These are phyloP conservation scores for Clitoria ternatea DNA, from an alignment of 306 rosid genomes.

Conservation along the genomic window DNA sequence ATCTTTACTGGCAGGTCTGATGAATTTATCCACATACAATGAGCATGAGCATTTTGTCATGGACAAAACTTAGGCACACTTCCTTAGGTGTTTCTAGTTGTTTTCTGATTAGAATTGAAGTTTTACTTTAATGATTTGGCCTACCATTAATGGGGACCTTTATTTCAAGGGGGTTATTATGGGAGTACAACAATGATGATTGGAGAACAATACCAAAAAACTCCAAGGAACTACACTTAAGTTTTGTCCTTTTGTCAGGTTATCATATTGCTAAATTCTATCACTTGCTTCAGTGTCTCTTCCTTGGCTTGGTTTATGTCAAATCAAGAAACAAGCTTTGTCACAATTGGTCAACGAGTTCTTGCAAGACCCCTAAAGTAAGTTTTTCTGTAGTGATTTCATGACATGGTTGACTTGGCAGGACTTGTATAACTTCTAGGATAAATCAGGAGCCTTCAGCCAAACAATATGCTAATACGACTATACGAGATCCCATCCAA, in stretches of 20 bases:
- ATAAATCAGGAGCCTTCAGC: constrained; percentile 2
- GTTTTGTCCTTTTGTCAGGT: constrained; percentile 8
- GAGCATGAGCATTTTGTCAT: no score
- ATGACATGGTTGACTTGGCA: constrained; percentile 9
- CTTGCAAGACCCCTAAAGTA: constrained; percentile 98
- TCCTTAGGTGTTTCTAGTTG: no score
- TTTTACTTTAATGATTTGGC: no score
- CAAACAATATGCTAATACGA: neutral
- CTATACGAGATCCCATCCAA: constrained; percentile 1
- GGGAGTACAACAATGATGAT: no score
- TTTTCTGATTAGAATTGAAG: no score
- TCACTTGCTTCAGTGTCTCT: constrained; percentile 71
- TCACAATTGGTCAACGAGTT: constrained; percentile 94
- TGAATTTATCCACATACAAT: constrained; percentile 15
- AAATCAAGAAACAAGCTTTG: constrained; percentile 96
- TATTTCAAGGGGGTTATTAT: no score
- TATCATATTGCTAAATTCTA: neutral
- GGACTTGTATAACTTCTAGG: neutral
- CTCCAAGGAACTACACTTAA: no score
- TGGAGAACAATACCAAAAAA: no score
- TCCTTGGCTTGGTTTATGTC: constrained; percentile 99
- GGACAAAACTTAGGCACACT: no score
- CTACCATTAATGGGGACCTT: no score
- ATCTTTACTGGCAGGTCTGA: constrained; percentile 94
- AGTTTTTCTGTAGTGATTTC: constrained; percentile 31